Base-by-base conservation (phyloP, 208 protist species). In the Leishmania amazonensis region DNA sequence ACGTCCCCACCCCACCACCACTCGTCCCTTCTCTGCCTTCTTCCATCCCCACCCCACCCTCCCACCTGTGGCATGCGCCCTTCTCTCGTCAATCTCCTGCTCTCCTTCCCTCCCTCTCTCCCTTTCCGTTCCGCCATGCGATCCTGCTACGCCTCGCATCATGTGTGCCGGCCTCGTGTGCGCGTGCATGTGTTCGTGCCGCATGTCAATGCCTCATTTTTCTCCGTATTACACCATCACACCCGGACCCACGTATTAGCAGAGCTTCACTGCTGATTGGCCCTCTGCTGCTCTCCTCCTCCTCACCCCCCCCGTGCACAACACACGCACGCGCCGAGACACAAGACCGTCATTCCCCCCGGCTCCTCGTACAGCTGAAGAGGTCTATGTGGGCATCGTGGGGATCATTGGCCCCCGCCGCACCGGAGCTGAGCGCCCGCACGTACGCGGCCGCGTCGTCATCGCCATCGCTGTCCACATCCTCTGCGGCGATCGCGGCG, bases 381-480 rank as follows among this genome's bases (percentile, higher is more conserved):
- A 76, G 72, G 42, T 72, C n/a, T 38, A 85, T 85, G 82, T 85
- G 82, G 82, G 76, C 76, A 35, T 78, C 73, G 62, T 81, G 77
- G 81, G 60, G 72, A 67, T 77, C 76, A 60, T 71, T 31, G 40
- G 40, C 28, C 24, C 2, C 81, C 1, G n/a, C 54, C 1, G 51
- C 21, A 21, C 74, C 81, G n/a, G 73, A 74, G 70, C 21, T 28
- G 42, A 74, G 45, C 42, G 17, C 70, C 49, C 11, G 70, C 24
- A 53, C 45, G 70, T 7, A 4, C 45, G 21, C 73, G 53, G 35
- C 73, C 8, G 73, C 51, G 17, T 62, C 73, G 49, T 19, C 73
- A n/a, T 76, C 73, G 47, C 53, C 68, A 15, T 45, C 60, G 15
- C 70, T 76, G 19, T 68, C 67, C 11, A 3, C 81, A 3, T 76